Percentiles rank a stretch among this genome's conserved stretches.
Evolutionary conservation across 805 yeast species (phyloP).

Genomic region (Barnettozyma sucrosica): DNA sequence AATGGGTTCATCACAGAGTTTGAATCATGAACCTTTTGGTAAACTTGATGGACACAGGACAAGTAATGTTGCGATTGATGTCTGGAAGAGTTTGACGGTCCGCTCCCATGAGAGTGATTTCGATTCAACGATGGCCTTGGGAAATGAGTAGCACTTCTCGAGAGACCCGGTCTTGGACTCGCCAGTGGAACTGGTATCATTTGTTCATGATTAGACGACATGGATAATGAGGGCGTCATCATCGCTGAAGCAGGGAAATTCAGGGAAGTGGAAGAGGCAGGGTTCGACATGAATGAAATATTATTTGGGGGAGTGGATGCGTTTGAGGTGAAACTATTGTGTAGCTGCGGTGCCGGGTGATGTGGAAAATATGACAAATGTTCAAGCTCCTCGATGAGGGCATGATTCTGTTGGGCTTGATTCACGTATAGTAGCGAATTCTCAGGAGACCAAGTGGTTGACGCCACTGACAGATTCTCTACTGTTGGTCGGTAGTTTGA

Average conservation of each 20-base stretch:
- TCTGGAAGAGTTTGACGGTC: constrained; percentile 2
- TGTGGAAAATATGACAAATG: background rate
- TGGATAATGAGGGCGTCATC: constrained; percentile 10
- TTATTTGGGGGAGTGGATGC: constrained; percentile 7
- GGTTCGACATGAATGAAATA: constrained; percentile 1
- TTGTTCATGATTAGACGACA: constrained; percentile 4
- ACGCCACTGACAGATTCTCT: constrained; percentile 45
- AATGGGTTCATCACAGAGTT: constrained; percentile 18
- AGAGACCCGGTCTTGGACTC: constrained; percentile 23
- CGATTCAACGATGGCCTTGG: constrained; percentile 17
- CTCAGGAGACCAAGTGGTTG: constrained; percentile 54
- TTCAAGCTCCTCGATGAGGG: constrained; percentile 32
- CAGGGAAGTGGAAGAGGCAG: constrained; percentile 11
- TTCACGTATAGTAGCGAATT: constrained; percentile 46
- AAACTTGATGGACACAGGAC: constrained; percentile 7
- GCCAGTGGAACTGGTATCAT: constrained; percentile 7
- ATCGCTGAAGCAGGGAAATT: background rate
- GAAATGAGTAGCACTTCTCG: constrained; percentile 18
- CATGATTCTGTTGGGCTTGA: constrained; percentile 33
- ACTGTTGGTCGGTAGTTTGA: constrained; percentile 35
- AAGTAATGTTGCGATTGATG: constrained; percentile 3
- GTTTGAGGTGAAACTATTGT: constrained; percentile 4
- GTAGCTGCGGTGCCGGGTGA: background rate
- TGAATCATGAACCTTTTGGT: constrained; percentile 3
- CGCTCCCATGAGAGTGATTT: constrained; percentile 15